phyloP scores from a whole-genome alignment of 768 basidiomycete genomes.

The Boletus edulis region DNA sequence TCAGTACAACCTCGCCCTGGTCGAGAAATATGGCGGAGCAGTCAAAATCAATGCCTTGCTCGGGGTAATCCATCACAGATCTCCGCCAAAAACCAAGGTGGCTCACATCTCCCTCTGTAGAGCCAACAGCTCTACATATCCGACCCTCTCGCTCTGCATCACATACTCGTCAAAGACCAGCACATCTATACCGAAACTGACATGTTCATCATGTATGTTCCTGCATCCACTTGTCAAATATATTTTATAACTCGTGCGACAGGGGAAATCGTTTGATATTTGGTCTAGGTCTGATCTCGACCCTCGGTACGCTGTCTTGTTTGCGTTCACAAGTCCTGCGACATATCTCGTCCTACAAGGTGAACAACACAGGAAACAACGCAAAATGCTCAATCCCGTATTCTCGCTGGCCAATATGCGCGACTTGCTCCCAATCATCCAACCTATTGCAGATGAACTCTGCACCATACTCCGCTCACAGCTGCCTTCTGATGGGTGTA shows the following conservation, averaged over 20 bases:
- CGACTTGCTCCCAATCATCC: slow-evolving; percentile 28
- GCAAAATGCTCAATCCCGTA: slow-evolving; percentile 35
- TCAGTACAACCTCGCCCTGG: slow-evolving; percentile 30
- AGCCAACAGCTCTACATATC: slow-evolving; percentile 33
- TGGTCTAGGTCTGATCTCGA: slow-evolving; percentile 37
- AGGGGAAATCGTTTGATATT: slow-evolving; percentile 34
- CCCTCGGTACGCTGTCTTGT: slow-evolving; percentile 28
- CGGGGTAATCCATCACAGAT: slow-evolving; percentile 22
- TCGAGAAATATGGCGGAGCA: slow-evolving; percentile 32
- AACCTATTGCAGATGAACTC: slow-evolving; percentile 32
- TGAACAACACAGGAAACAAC: slow-evolving; percentile 31
- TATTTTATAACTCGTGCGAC: not conserved
- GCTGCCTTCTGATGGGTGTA: slow-evolving; percentile 25
- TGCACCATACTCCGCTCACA: slow-evolving; percentile 17
- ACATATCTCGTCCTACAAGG: slow-evolving; percentile 7
- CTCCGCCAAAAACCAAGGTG: not conserved
- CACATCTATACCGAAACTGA: slow-evolving; percentile 37
- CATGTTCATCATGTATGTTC: slow-evolving; percentile 32
- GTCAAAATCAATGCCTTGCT: slow-evolving; percentile 35
- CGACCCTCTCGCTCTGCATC: slow-evolving; percentile 38
- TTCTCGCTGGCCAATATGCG: slow-evolving; percentile 32
- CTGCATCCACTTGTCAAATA: not conserved
- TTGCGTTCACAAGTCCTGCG: not conserved
- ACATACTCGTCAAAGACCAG: slow-evolving; percentile 37
- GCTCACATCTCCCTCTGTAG: slow-evolving; percentile 7